Base-by-base conservation (phyloP, 2,329 filamentous ascomycete genomes). In the Penicillium frequentans region DNA sequence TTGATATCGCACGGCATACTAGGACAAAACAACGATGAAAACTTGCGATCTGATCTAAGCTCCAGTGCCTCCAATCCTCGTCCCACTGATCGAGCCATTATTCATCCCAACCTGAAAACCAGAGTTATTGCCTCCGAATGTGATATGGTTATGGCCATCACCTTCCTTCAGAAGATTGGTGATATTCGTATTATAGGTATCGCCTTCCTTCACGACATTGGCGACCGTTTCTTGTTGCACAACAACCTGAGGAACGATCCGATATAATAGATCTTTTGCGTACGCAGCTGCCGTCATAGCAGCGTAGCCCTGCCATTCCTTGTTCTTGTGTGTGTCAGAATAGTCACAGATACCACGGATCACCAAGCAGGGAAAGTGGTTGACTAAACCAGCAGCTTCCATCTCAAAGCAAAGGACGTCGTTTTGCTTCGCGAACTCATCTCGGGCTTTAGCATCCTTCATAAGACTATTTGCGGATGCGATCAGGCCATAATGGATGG, bases 271-370 rank as follows among this genome's bases (percentile, higher is more conserved):
- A 2, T 56, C 48, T 23, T 47, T 56, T 3, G 54, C 54, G 14
- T 56, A 56, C 0, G 42, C n/a, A 1, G 48, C 54, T 24, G 54
- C 54, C 4, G 39, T 35, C 35, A 56, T 46, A 13, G 62, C 52
- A 21, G 62, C 58, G 49, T 62, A 62, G 11, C 45, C 33, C 21
- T 59, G 55, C 52, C 58, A 64, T 14, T 48, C 31, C 24, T 64
- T 47, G 27, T 58, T 62, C 49, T 59, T 61, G 19, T 60, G 52
- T 4, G 62, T 57, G 23, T 65, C 63, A 8, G 62, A 47, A 31
- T 64, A 65, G 43, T 65, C 62, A 11, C 48, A 64, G 8, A 65
- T 63, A 11, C 63, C 63, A n/a, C 62, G 49, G 44, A 66, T 59
- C 1, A 66, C 62, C 14, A 63, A 55, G 54, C 58, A 63, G 11